Conservation (phyloP, 2,329 filamentous ascomycete genomes). For the Blastomyces percursus region DNA sequence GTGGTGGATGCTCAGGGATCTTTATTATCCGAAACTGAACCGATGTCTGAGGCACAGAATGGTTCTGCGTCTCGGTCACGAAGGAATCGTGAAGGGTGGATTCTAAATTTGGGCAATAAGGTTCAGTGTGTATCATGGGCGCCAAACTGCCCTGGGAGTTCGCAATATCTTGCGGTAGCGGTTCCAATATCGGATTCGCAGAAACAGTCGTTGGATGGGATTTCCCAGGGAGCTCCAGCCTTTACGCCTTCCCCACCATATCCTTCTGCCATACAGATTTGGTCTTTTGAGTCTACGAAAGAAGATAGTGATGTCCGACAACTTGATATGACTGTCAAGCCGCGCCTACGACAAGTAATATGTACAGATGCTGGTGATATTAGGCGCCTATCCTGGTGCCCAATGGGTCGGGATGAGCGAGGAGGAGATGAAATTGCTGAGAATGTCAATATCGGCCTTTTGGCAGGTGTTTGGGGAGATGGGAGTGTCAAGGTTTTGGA, state of each 20-base stretch:
- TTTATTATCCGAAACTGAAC: constrained; percentile 1
- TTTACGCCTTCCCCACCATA: constrained; percentile 41
- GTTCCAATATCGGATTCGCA: constrained; percentile 31
- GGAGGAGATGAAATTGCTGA: constrained; percentile 22
- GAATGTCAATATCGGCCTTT: constrained; percentile 37
- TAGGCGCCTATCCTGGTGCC: constrained; percentile 48
- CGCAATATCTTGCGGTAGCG: constrained; percentile 47
- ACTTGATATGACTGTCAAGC: constrained; percentile 35
- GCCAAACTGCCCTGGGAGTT: constrained; percentile 33
- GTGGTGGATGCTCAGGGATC: constrained; percentile 1
- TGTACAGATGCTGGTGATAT: constrained; percentile 49
- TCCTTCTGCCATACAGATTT: constrained; percentile 47
- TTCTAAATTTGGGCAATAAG: constrained; percentile 46
- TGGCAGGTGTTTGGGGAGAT: constrained; percentile 50
- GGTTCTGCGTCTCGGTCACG: constrained; percentile 7
- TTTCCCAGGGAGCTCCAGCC: constrained; percentile 31
- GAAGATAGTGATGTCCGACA: constrained; percentile 23
- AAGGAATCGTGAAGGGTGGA: constrained; percentile 38
- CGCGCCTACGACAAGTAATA: constrained; percentile 41
- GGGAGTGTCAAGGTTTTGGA: constrained; percentile 46
- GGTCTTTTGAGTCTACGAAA: constrained; percentile 40
- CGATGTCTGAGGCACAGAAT: constrained; percentile 8
- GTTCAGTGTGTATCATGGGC: constrained; percentile 42
- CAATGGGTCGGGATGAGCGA: constrained; percentile 28
- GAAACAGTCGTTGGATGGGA: constrained; percentile 20